Evolutionary conservation across 2,329 filamentous ascomycete species (phyloP), one percentile per base, ranked within the genome.

Genomic region (Trichoderma koningiopsis): DNA sequence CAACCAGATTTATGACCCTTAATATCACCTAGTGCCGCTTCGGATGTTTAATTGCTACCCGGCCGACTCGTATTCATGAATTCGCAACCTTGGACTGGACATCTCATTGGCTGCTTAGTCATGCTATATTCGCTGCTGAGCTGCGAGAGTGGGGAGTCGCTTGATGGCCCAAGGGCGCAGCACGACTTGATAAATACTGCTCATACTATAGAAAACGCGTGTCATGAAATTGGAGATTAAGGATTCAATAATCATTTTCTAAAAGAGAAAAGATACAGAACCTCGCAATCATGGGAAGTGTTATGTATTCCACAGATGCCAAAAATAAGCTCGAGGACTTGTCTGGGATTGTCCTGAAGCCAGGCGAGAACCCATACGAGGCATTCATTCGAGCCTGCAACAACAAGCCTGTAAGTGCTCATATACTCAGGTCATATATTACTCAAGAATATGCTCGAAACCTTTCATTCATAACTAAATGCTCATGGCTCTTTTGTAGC

Each of bases 341-440:
- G 31, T 87, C 86, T 0, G 86, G 86, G 16, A 79, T 87, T 60
- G 76, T 79, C 24, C 74, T 84, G 68, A 77, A 81, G 72, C 83
- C 84, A 0, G 86, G 85, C 57, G 86, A 88, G 76, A 96, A 96
- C 73, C 93, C 92, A 0, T 96, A 94, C 77, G 85, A 92, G 73
- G 88, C 89, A 22, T 81, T 96, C 70, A 91, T 97, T 70, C 79
- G 85, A 53, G 86, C 87, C 11, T 93, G 90, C 76, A 80, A 89
- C 59, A 82, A 91, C 77, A 83, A 92, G 73, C 82, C 89, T 66
- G 92, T 95, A 84, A 76, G 85, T 66, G 10, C 19, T 19, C 19
- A 33, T n/a, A 13, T 33, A 7, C 27, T 6, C 14, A 40, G 0
- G 1, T 16, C 31, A 10, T 31, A 40, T 27, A 31, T 2, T 10